Evolutionary conservation across 768 basidiomycete genomes (phyloP).

Genomic region (Phanerochaete sordida): DNA sequence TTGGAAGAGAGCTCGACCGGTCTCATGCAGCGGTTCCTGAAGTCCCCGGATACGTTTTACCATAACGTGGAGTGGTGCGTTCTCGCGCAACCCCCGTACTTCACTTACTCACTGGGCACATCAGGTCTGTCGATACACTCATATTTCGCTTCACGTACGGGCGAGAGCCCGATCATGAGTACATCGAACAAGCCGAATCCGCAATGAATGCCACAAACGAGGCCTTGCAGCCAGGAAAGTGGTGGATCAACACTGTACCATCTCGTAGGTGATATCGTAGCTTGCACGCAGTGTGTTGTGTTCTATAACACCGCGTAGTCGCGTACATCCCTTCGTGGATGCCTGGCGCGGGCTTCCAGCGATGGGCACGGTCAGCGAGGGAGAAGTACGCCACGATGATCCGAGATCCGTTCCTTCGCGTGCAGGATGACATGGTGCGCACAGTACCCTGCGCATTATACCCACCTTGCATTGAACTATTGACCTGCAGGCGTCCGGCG

Average conservation of each 20-base stretch:
- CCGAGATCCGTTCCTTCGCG: background rate
- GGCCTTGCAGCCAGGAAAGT: slow-evolving; percentile 36
- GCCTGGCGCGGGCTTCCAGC: slow-evolving; percentile 20
- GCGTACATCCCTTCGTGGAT: background rate
- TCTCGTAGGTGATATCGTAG: background rate
- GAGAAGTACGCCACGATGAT: background rate
- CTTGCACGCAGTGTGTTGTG: background rate
- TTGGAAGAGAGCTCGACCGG: background rate
- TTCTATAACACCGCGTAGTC: slow-evolving; percentile 1
- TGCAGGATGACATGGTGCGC: background rate
- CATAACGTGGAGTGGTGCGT: background rate
- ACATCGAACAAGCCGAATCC: slow-evolving; percentile 34
- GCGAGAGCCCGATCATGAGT: slow-evolving; percentile 34
- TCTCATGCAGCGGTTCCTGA: background rate
- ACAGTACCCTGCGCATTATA: background rate
- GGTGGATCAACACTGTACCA: slow-evolving; percentile 37
- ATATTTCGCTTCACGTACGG: slow-evolving; percentile 34
- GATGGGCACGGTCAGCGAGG: slow-evolving; percentile 9
- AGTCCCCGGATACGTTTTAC: background rate
- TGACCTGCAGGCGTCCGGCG: too few relatives aligned
- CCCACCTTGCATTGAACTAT: too few relatives aligned
- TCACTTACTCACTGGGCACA: background rate
- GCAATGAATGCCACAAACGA: slow-evolving; percentile 27
- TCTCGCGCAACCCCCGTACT: too few relatives aligned
- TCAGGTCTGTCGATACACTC: slow-evolving; percentile 23